Base-by-base conservation (phyloP, 1,284 basidiomycete species). In the Bondarzewia mesenterica region DNA sequence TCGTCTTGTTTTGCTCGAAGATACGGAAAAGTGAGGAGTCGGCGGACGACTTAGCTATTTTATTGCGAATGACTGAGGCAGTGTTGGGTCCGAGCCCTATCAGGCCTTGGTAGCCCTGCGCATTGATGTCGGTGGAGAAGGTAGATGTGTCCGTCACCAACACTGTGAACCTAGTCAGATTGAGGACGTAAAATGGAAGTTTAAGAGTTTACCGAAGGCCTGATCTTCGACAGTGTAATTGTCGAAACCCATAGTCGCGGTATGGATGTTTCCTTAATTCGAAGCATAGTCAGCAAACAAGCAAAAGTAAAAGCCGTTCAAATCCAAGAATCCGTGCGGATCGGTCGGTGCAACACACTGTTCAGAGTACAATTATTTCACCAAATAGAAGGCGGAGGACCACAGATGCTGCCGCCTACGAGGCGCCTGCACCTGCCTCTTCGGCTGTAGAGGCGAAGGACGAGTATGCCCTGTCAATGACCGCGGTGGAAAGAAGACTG, bases 41-140 rank as follows among this genome's bases (percentile, higher is more conserved):
- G 27, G 74, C 85, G 6, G 69, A 60, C 44, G 63, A 51, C 32
- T 70, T 67, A 48, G 68, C 68, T 44, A 87, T 56, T 50, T 80
- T 77, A 54, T 79, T 70, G 44, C 70, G 72, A 51, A 89, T 78
- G 36, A 75, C 67, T 40, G 82, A 85, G 48, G 81, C 84, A 22
- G 77, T 68, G 64, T 85, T 86, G 16, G 85, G 85, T 23, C 85
- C 86, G 12, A 89, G 73, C 10, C 85, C 85, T 29, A 89, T 67
- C 23, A 89, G 77, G 39, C 85, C 85, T 51, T 80, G 72, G 55
- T 80, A 85, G 1, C 85, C 80, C 60, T 83, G 74, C 4, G 70
- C 43, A 43, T 72, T 62, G 58, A 84, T 80, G 54, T 84, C 64
- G 25, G 74, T 62, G 7, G 82, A 80, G 63, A 88, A 88, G n/a